A percentile compares a stretch with the other conserved stretches of the same genome.
Evolutionary conservation across 805 yeast species (phyloP).

Genomic region (Suhomyces sp.): DNA sequence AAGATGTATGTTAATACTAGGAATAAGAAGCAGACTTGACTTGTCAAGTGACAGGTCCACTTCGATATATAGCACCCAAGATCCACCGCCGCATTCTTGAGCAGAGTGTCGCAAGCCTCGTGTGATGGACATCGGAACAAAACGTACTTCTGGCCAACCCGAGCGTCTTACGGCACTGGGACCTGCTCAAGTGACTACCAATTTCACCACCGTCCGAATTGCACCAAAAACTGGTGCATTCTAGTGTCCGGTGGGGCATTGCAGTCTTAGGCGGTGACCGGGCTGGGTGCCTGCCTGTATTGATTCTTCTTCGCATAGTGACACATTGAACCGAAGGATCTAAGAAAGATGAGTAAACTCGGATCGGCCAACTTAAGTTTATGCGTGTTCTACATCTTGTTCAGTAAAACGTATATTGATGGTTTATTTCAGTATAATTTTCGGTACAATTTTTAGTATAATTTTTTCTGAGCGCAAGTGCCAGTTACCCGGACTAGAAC

Average conservation of each 20-base stretch:
- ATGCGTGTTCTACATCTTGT: constrained; percentile 23
- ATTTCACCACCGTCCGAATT: background rate
- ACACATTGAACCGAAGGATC: constrained; percentile 48
- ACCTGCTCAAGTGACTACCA: background rate
- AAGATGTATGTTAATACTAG: background rate
- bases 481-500: background rate
- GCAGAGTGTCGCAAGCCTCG: background rate
- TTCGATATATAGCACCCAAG: background rate
- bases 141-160: background rate
- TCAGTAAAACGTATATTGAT: background rate
- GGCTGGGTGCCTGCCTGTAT: background rate
- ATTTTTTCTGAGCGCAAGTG: background rate
- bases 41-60: background rate
- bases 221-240: background rate
- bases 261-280: background rate
- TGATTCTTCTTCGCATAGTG: constrained; percentile 39
- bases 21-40: background rate
- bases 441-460: background rate
- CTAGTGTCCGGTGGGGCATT: background rate
- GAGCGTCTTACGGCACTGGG: background rate
- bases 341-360: constrained; percentile 12
- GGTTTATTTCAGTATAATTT: background rate
- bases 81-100: background rate
- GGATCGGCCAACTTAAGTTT: constrained; percentile 47
- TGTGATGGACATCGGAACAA: background rate